Base-by-base conservation (phyloP, 495 filamentous ascomycete genomes). In the Aspergillus mulundensis region DNA sequence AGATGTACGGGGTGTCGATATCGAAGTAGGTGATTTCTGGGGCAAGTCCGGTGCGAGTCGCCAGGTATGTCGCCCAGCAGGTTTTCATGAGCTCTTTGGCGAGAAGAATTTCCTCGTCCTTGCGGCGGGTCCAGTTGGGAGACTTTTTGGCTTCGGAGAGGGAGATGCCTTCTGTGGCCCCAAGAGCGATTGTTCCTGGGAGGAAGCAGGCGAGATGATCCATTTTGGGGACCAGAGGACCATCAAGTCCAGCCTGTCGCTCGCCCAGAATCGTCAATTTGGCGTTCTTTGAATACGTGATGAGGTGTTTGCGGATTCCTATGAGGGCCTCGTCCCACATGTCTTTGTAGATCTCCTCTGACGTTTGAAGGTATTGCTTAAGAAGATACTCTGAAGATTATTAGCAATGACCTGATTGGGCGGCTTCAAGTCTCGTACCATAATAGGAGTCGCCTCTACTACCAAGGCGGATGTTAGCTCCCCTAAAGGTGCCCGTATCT, bases 151-250 rank as follows among this genome's bases (percentile, higher is more conserved):
- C 91, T 61, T 91, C 85, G 1, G 81, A 74, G 30, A 95, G 79
- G 0, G 83, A 83, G 39, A 84, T 59, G 1, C 94, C 94, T 19
- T 85, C 88, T 0, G 94, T 99, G 4, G 83, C 89, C 10, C 84
- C 91, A 1, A 97, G 83, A 0, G 93, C 94, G 61, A 97, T 93
- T 14, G 92, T 96, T 30, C 94, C 95, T 0, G 94, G 92, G 81
- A 97, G 88, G 77, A 97, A 99, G 76, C 94, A 99, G 38, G 92
- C 92, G 7, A 97, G 78, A 68, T 99, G 94, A 65, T 97, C 94
- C 95, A 99, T 97, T 72, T 97, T 97, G 18, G 93, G 89, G 0
- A 78, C 81, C 7, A 96, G 64, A 0, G 66, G 45, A 1, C 77
- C 72, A 20, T 80, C 66, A 12, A 99, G 75, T 12, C 95, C 95